These are phyloP conservation scores for Lagerstroemia speciosa DNA, from an alignment of 345 rosid species.

Conservation along the genomic window DNA sequence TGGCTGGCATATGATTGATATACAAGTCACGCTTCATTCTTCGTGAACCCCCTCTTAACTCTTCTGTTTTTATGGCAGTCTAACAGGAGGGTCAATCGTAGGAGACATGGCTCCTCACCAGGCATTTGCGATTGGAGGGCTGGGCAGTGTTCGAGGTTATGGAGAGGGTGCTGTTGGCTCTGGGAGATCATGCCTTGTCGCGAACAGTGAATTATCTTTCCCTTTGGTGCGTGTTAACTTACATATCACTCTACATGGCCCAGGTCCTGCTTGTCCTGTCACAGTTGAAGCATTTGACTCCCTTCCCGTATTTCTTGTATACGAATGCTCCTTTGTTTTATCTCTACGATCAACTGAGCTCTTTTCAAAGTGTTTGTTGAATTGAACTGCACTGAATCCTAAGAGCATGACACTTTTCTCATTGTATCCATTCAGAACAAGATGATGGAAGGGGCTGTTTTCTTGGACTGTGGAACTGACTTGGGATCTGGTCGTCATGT, in stretches of 20 bases:
- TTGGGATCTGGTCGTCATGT: constrained; percentile 19
- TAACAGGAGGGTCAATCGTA: constrained; percentile 94
- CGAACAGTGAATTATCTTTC: constrained; percentile 66
- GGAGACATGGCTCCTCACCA: constrained; percentile 99
- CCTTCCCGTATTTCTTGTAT: neutral
- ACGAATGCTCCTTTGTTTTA: neutral
- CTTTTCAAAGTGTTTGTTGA: neutral
- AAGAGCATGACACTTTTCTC: constrained; percentile 62
- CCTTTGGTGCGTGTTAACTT: constrained; percentile 53
- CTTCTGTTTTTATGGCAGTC: constrained; percentile 27
- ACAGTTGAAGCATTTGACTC: neutral
- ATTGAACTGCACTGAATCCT: constrained; percentile 51
- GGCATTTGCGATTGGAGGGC: constrained; percentile 91
- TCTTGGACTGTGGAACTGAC: constrained; percentile 20
- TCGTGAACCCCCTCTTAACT: neutral
- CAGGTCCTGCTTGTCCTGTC: neutral
- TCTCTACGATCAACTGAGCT: neutral
- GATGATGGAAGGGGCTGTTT: constrained; percentile 10
- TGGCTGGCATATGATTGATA: neutral
- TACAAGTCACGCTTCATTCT: neutral
- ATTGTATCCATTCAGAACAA: constrained; percentile 24
- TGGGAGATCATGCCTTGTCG: constrained; percentile 84
- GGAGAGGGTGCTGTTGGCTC: constrained; percentile 96
- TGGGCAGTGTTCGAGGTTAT: constrained; percentile 81
- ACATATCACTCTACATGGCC: neutral